These are phyloP conservation scores for Elongisporangium undulatum DNA, from an alignment of 352 stramenopile species.

Conservation along the genomic window DNA sequence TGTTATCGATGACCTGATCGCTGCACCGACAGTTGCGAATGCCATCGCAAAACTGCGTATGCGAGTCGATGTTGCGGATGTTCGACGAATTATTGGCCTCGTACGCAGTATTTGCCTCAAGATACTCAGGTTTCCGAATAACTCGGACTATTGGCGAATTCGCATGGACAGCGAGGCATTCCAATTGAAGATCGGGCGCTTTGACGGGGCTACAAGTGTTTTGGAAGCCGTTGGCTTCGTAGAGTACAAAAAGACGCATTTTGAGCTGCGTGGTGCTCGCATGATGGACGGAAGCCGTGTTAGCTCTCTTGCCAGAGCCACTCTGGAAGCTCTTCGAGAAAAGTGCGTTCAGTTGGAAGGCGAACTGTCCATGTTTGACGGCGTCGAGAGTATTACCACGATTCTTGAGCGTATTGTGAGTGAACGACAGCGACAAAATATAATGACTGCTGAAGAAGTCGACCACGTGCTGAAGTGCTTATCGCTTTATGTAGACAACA, in stretches of 20 bases:
- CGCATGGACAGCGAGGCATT: conserved; percentile 50
- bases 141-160: conserved; percentile 67
- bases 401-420: conserved; percentile 45
- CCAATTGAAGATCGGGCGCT: conserved; percentile 55
- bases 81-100: conserved; percentile 46
- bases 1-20: conserved; percentile 60
- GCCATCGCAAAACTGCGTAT: conserved; percentile 52
- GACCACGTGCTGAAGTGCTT: conserved; percentile 28
- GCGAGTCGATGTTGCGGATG: conserved; percentile 38
- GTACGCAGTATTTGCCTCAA: conserved; percentile 59
- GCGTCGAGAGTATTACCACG: conserved; percentile 54
- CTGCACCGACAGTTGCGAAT: conserved; percentile 46
- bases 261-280: conserved; percentile 41
- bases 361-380: conserved; percentile 52
- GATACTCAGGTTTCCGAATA: conserved; percentile 65
- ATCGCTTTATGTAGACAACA: conserved; percentile 42
- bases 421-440: conserved; percentile 14
- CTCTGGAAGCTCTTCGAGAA: conserved; percentile 36
- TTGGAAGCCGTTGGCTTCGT: conserved; percentile 57
- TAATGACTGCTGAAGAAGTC: conserved; percentile 47
- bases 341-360: conserved; percentile 50
- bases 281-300: conserved; percentile 34
- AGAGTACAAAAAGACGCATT: conserved; percentile 48
- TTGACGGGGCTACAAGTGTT: conserved; percentile 50
- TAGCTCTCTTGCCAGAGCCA: conserved; percentile 33